Evolutionary conservation across 169 alveolate genomes (phyloP), one percentile per base, ranked within the genome.

Genomic region (Perkinsus chesapeaki): DNA sequence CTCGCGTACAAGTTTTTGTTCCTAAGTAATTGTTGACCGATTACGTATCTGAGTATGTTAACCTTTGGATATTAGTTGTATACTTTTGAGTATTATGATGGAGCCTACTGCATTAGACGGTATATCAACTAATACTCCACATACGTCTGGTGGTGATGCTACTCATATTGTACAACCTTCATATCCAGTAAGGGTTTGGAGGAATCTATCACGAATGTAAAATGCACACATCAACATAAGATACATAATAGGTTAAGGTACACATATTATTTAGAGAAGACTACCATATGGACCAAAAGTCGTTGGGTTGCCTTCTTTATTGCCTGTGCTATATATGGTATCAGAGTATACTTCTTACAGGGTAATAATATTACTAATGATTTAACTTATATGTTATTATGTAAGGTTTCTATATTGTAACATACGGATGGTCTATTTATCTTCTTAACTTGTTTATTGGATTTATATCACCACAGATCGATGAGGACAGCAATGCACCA

Each of bases 401-500:
- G 16, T 90, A 92, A 73, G 98, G 98, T 72, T 97, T 94, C 92
- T 97, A 95, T 92, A 97, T 97, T n/a, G 96, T 97, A 39, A 95
- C 98, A 10, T 97, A 97, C 93, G 97, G 97, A 27, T 94, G 97
- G 39, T 96, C 97, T n/a, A 96, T 97, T 60, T 96, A 96, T 94
- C 94, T 97, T 38, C 93, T 97, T 92, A 97, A 96, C 94, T 93
- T 96, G 73, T 94, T 97, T 39, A 94, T 97, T n/a, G 98, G 97
- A 39, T 97, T 97, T 93, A 93, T 97, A 92, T 96, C 98, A 0
- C 98, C 98, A 23, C 96, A 96, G 92, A 95, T 95, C 19, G 98
- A 96, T 82, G 98, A 97, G 39, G 97, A 96, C 92, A 97, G 96
- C 37, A 97, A 97, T 73, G 97, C 95, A 91, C 95, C 96, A 91